Percentiles rank a stretch among this genome's conserved stretches.
These are phyloP conservation scores for Lentinus polychrous DNA, from an alignment of 1,284 basidiomycete species.

Conservation along the genomic window DNA sequence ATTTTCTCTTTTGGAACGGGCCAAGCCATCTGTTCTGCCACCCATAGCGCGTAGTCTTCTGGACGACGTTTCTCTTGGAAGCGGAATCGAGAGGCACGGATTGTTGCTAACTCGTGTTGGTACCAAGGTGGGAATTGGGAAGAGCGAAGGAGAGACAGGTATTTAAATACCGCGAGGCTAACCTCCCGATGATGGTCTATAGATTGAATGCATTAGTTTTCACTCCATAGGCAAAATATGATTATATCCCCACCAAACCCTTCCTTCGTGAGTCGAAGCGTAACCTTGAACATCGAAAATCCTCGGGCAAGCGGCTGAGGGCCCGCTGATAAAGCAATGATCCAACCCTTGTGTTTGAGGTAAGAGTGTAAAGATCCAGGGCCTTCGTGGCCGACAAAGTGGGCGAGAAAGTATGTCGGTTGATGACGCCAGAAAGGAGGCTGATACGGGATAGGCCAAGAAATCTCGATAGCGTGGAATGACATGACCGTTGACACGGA, in stretches of 20 bases:
- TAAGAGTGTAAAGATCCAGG: slow-evolving; percentile 90
- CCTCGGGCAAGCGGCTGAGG: slow-evolving; percentile 71
- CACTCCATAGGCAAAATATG: background rate
- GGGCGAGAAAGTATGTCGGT: slow-evolving; percentile 76
- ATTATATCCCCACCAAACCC: slow-evolving; percentile 66
- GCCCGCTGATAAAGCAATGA: slow-evolving; percentile 73
- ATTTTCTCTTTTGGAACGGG: slow-evolving; percentile 78
- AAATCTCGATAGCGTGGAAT: slow-evolving; percentile 82
- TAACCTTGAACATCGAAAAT: slow-evolving; percentile 88
- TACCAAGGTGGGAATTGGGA: slow-evolving; percentile 67
- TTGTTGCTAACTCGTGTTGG: slow-evolving; percentile 73
- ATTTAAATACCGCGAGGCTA: slow-evolving; percentile 76
- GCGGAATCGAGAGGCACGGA: slow-evolving; percentile 77
- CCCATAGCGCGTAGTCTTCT: slow-evolving; percentile 74
- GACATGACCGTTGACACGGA: slow-evolving; percentile 90
- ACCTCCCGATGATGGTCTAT: slow-evolving; percentile 76
- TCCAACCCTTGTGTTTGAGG: slow-evolving; percentile 91
- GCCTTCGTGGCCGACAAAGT: slow-evolving; percentile 95
- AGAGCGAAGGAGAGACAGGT: slow-evolving; percentile 75
- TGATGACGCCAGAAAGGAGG: slow-evolving; percentile 75
- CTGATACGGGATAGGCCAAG: slow-evolving; percentile 86
- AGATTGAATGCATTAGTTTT: background rate
- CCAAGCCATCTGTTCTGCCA: slow-evolving; percentile 74
- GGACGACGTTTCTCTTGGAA: slow-evolving; percentile 86
- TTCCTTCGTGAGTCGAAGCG: slow-evolving; percentile 76